phyloP scores from a whole-genome alignment of 208 protist species.

The Crithidia brevicula region DNA sequence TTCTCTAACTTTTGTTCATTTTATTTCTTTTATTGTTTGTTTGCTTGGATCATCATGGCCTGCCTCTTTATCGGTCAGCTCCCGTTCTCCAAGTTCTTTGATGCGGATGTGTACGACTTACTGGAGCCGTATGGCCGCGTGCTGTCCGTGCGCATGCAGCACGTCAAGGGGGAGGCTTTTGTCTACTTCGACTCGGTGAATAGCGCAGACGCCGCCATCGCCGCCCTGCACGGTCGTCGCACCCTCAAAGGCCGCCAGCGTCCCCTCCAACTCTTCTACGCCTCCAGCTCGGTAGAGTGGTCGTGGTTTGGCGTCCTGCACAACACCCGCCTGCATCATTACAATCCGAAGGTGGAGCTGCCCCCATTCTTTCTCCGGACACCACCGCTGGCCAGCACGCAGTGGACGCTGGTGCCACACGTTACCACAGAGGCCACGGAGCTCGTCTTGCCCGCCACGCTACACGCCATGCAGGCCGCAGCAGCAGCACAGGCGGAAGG shows the following conservation, averaged over 20 bases:
- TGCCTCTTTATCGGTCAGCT: constrained; percentile 8
- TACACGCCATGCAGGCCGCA: neutral
- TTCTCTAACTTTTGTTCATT: neutral
- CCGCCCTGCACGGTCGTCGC: constrained; percentile 6
- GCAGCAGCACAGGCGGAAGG: neutral
- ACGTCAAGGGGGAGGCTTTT: constrained; percentile 8
- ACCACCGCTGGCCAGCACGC: constrained; percentile 1
- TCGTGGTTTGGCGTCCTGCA: constrained; percentile 14
- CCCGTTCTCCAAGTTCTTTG: constrained; percentile 8
- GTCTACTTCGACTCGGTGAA: constrained; percentile 10
- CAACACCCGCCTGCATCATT: constrained; percentile 11
- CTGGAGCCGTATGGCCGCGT: constrained; percentile 1
- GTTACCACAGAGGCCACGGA: constrained; percentile 4
- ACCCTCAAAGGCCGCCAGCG: constrained; percentile 5
- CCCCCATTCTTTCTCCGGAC: constrained; percentile 1
- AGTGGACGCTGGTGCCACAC: neutral
- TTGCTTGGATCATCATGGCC: neutral
- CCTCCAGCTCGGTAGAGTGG: constrained; percentile 4
- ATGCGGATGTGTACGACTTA: constrained; percentile 11
- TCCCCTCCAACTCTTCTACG: constrained; percentile 10
- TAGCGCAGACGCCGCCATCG: constrained; percentile 6
- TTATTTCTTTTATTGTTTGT: neutral
- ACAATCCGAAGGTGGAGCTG: constrained; percentile 15
- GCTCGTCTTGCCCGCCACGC: constrained; percentile 1
- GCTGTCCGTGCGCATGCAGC: constrained; percentile 6